Evolutionary conservation across 805 yeast genomes (phyloP).

Genomic region (Teunomyces kruisii): DNA sequence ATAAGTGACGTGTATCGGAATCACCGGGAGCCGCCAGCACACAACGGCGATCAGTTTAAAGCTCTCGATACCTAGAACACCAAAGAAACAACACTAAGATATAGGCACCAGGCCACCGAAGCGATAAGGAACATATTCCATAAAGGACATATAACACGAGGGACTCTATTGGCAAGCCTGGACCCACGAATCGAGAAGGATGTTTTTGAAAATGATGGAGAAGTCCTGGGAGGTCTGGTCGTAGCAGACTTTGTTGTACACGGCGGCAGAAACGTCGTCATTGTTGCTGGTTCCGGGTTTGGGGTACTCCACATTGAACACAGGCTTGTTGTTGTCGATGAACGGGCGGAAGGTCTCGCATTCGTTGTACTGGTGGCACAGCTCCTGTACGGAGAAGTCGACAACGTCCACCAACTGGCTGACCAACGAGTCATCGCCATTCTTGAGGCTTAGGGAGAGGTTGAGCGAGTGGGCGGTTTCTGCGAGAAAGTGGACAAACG

Average conservation of each 20-base stretch:
- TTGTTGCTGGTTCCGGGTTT: not conserved
- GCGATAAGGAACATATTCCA: no score
- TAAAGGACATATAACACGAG: no score
- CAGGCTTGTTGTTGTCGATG: not conserved
- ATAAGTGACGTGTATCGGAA: no score
- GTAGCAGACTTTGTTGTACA: not conserved
- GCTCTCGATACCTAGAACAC: no score
- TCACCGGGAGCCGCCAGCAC: no score
- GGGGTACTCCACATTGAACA: slow-evolving; percentile 1
- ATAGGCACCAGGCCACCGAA: no score
- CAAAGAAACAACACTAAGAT: no score
- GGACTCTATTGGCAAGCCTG: not conserved
- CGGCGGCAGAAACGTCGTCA: not conserved
- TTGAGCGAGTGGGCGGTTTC: slow-evolving; percentile 16
- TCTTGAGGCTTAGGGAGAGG: slow-evolving; percentile 24
- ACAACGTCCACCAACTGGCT: slow-evolving; percentile 10
- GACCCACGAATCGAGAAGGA: not conserved
- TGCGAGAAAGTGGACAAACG: slow-evolving; percentile 21
- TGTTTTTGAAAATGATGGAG: not conserved
- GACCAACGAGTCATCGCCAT: slow-evolving; percentile 19
- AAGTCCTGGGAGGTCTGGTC: not conserved
- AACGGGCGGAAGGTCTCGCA: not conserved
- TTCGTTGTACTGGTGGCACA: slow-evolving; percentile 4
- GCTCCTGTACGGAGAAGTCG: slow-evolving; percentile 23
- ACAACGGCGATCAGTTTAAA: no score